Base-by-base conservation (phyloP, 345 rosid genomes). In the Populus simonii region DNA sequence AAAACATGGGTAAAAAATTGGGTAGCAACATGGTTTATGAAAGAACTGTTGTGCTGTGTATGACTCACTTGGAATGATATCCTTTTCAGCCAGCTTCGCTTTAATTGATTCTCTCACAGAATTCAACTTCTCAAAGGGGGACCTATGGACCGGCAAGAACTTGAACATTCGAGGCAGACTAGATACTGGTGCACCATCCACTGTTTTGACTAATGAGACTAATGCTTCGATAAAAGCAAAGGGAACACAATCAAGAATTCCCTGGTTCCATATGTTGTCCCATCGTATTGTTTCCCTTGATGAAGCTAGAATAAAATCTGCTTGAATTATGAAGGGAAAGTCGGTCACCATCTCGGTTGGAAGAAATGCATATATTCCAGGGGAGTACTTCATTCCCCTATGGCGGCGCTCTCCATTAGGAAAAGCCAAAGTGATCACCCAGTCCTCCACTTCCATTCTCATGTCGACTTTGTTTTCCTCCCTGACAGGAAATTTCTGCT, bases 281-380 rank as follows among this genome's bases (percentile, higher is more conserved):
- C 88, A 68, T 0, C 86, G 88, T 18, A 93, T 87, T 1, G 87
- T 88, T 75, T 93, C 98, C 69, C 98, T 87, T 0, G 98, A 93
- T 1, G 98, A 93, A 1, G 89, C 80, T 2, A 93, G 79, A 63
- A 91, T 79, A 61, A 93, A 93, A 78, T 93, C 94, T 0, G 91
- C 92, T 73, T 93, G 96, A 8, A 93, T 88, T 5, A 93, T 87
- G 71, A 91, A 91, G 0, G 94, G 92, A 16, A 93, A 86, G 78
- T 86, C 84, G 0, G 94, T 91, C 43, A 90, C 87, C 96, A 91
- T 91, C 79, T 91, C 96, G 0, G 97, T 93, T 0, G 97, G 97
- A 69, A 93, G 93, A 80, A 88, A 93, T 0, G 96, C 96, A 67
- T 89, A 93, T 68, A 91, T 80, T 6, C 94, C 97, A 33, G 97